Evolutionary conservation across 1,139 yeast species (phyloP), one percentile per base, ranked within the genome.

Genomic region (Saccharomyces hybrid): DNA sequence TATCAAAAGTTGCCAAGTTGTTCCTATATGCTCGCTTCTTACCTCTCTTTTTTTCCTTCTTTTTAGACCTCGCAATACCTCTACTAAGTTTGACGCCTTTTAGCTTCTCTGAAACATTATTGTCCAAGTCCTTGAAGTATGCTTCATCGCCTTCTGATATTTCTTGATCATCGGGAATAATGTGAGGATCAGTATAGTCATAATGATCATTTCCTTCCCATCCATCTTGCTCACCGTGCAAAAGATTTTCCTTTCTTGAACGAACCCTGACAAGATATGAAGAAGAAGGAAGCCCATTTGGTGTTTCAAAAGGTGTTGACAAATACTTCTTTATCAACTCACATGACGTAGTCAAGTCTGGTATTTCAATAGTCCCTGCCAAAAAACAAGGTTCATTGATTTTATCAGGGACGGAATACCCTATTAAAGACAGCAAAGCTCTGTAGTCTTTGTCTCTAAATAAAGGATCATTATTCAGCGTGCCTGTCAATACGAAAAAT

Each of bases 381-480:
- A 66, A 52, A 26, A 53, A 59, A 52, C 72, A 69, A n/a, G 31
- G 41, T 12, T 66, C 67, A 1, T 55, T 55, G 1, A 53, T 51
- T n/a, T 54, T 55, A 1, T 31, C 28, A 1, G 72, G 71, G 14
- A 68, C 59, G 4, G 51, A 19, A 41, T 65, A 69, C 0, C 71
- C 71, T 6, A 61, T 41, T n/a, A 66, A 38, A 3, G 55, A 48
- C 28, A 69, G 55, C 14, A 70, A 55, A 1, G 69, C 64, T 49
- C 73, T 61, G 14, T 67, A 64, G 55, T 69, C 71, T 38, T 59
- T 57, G 49, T 70, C 68, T 6, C 55, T 55, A 21, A 62, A 46
- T 2, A 64, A 24, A 2, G 66, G 59, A 27, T 63, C 59, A 21
- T 58, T 34, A 31, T 32, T 55, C 0, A 32, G 29, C 9, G 46